phyloP scores from a whole-genome alignment of 2,329 filamentous ascomycete genomes.

The Botrytis hyacinthi region DNA sequence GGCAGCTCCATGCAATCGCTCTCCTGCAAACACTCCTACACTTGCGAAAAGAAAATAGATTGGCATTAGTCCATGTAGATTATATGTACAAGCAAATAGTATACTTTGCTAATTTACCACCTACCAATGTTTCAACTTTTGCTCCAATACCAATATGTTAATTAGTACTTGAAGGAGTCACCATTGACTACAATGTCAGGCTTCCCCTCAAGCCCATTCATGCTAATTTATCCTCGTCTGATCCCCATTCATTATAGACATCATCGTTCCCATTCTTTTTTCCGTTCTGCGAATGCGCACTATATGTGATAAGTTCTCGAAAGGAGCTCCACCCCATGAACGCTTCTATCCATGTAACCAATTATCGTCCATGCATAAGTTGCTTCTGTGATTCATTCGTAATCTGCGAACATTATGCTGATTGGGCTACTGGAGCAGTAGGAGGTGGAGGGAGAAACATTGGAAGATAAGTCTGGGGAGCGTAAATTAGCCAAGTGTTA shows the following conservation, averaged over 20 bases:
- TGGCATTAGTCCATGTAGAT: neutral
- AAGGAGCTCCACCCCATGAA: neutral
- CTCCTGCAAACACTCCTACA: neutral
- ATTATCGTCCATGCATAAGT: neutral
- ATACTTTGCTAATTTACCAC: neutral
- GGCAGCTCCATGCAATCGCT: neutral
- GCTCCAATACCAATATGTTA: neutral
- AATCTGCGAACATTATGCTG: slow-evolving; percentile 22
- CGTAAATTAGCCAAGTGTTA: neutral
- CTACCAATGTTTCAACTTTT: neutral
- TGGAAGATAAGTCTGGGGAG: slow-evolving; percentile 56
- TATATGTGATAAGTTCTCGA: neutral
- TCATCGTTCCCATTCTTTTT: neutral
- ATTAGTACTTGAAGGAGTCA: neutral
- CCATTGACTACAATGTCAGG: neutral
- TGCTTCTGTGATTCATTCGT: neutral
- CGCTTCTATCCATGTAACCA: neutral
- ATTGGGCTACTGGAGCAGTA: slow-evolving; percentile 48
- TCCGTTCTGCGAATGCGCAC: neutral
- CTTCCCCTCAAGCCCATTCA: neutral
- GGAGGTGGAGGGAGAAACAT: slow-evolving; percentile 59
- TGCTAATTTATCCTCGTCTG: neutral
- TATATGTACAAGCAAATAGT: neutral
- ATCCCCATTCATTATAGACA: neutral
- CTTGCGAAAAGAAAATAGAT: neutral